Conservation (phyloP, 768 basidiomycete genomes). For the Lactarius evosmus region DNA sequence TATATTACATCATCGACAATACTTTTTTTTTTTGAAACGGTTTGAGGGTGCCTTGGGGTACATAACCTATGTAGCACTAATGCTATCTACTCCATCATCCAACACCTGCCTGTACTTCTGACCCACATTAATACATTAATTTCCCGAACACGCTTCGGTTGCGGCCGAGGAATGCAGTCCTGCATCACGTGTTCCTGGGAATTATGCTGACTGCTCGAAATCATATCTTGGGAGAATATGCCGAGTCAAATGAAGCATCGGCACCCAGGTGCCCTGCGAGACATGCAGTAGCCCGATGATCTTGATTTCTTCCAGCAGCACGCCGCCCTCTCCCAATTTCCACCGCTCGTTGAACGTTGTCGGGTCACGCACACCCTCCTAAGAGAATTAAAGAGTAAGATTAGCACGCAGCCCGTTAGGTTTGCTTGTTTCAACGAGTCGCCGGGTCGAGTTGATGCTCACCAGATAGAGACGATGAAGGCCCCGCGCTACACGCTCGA, state of each 20-base stretch:
- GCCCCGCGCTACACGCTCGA: neutral
- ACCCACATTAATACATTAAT: too few species aligned
- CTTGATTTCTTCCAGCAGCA: neutral
- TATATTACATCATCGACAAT: too few species aligned
- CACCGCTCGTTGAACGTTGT: neutral
- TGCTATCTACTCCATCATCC: too few species aligned
- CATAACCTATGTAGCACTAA: too few species aligned
- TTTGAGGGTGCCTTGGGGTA: too few species aligned
- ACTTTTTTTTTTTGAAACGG: too few species aligned
- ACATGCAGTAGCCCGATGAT: slow-evolving; percentile 2
- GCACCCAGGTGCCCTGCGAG: slow-evolving; percentile 3
- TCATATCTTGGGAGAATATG: neutral
- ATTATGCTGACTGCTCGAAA: neutral
- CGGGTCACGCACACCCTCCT: neutral
- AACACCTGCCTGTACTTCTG: too few species aligned
- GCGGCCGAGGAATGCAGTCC: too few species aligned
- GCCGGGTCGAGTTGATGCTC: neutral
- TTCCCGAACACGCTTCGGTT: too few species aligned
- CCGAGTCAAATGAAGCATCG: neutral
- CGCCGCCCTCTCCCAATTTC: neutral
- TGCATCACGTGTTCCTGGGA: neutral
- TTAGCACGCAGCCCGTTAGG: neutral
- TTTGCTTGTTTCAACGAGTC: neutral
- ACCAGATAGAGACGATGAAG: neutral
- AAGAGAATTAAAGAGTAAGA: neutral